Percentiles rank a stretch among this genome's conserved stretches.
Conservation (phyloP, 805 yeast species). For the Saturnispora sekii region DNA sequence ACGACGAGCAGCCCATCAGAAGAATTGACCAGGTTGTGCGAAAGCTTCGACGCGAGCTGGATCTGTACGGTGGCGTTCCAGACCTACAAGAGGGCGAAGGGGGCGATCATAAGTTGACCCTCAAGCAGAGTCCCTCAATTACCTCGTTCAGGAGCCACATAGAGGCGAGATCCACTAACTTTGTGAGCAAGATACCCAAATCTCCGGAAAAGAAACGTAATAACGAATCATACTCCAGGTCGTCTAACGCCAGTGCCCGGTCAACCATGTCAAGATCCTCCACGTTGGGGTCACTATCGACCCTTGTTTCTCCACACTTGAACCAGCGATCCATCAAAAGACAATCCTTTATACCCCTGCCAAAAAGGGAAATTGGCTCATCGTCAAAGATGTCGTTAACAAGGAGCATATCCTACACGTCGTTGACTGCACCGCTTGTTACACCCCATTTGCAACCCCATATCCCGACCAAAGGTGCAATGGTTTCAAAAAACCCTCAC, state of each 20-base stretch:
- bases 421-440: background rate
- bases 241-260: too few relatives aligned
- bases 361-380: background rate
- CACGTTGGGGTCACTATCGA: too few relatives aligned
- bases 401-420: slow-evolving; percentile 2
- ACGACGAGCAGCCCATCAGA: background rate
- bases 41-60: background rate
- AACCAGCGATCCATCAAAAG: too few relatives aligned
- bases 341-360: slow-evolving; percentile 4
- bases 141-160: too few relatives aligned
- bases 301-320: too few relatives aligned
- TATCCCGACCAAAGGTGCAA: background rate
- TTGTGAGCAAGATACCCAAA: too few relatives aligned
- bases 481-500: background rate
- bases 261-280: too few relatives aligned
- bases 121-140: background rate
- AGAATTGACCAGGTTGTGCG: slow-evolving; percentile 1
- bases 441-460: too few relatives aligned
- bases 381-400: background rate
- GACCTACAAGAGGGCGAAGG: background rate
- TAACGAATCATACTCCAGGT: too few relatives aligned
- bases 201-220: too few relatives aligned
- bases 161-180: too few relatives aligned
- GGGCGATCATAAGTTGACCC: background rate
- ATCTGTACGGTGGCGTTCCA: slow-evolving; percentile 6